Conservation (phyloP, 1,139 yeast genomes). For the Kodamaea anthophila region DNA sequence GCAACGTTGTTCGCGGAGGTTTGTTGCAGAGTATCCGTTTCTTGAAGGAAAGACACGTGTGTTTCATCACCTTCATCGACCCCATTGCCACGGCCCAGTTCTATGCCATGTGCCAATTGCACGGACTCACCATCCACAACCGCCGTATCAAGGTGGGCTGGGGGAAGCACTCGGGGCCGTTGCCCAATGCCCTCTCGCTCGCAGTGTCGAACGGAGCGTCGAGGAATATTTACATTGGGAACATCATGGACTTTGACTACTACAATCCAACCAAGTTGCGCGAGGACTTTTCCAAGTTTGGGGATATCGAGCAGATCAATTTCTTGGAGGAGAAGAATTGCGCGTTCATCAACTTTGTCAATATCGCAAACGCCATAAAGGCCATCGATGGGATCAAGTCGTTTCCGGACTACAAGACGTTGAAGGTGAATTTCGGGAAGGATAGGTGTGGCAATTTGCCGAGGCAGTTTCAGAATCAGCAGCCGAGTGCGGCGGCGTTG, state of each 20-base stretch:
- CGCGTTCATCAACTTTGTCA: constrained; percentile 75
- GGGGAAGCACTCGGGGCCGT: constrained; percentile 93
- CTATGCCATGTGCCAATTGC: constrained; percentile 79
- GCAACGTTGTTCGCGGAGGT: constrained; percentile 93
- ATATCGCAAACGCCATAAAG: constrained; percentile 76
- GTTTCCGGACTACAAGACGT: constrained; percentile 30
- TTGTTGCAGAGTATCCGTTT: constrained; percentile 67
- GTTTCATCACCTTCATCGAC: constrained; percentile 87
- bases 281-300: constrained; percentile 65
- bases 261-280: constrained; percentile 54
- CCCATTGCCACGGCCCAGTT: constrained; percentile 93
- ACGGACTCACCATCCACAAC: constrained; percentile 75
- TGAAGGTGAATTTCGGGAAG: constrained; percentile 71
- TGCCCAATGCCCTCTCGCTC: constrained; percentile 69
- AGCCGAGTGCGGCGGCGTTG: constrained; percentile 6
- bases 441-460: constrained; percentile 90
- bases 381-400: constrained; percentile 61
- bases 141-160: constrained; percentile 85
- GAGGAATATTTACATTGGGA: constrained; percentile 86
- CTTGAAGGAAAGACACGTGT: constrained; percentile 76
- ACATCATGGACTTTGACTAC: constrained; percentile 38
- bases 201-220: constrained; percentile 95
- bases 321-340: constrained; percentile 74
- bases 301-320: constrained; percentile 77
- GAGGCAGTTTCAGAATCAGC: constrained; percentile 36